phyloP scores from a whole-genome alignment of 2,329 filamentous ascomycete species.

The Penicillium brasilianum region DNA sequence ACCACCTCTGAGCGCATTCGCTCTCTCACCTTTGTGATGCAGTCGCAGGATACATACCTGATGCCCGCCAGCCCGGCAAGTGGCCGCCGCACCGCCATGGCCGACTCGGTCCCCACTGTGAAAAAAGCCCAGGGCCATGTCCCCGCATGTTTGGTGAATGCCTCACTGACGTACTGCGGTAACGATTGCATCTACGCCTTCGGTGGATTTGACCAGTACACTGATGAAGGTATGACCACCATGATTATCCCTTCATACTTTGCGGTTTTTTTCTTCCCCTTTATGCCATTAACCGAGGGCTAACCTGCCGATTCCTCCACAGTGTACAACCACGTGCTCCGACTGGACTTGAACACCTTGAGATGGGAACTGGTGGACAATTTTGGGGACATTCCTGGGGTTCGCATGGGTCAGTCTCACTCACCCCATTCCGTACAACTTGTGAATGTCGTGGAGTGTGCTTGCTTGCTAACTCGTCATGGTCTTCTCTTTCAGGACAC shows the following conservation, averaged over 20 bases:
- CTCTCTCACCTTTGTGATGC: slow-evolving; percentile 51
- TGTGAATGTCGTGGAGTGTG: slow-evolving; percentile 30
- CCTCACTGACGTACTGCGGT: slow-evolving; percentile 97
- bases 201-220: slow-evolving; percentile 98
- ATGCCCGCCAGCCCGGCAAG: slow-evolving; percentile 86
- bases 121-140: slow-evolving; percentile 78
- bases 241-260: slow-evolving; percentile 4
- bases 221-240: slow-evolving; percentile 72
- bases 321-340: slow-evolving; percentile 96
- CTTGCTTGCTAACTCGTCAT: slow-evolving; percentile 4
- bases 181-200: slow-evolving; percentile 98
- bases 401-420: slow-evolving; percentile 77
- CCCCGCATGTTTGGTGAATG: slow-evolving; percentile 94
- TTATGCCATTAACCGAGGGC: neutral
- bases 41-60: slow-evolving; percentile 75
- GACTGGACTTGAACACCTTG: slow-evolving; percentile 81
- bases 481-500: slow-evolving; percentile 65
- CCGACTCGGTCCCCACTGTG: slow-evolving; percentile 83
- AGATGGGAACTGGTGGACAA: slow-evolving; percentile 98
- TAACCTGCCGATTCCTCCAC: slow-evolving; percentile 11
- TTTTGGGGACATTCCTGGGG: slow-evolving; percentile 95
- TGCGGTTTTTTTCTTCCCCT: neutral
- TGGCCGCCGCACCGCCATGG: slow-evolving; percentile 61
- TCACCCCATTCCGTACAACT: neutral
- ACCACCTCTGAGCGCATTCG: slow-evolving; percentile 35